Percentiles rank a stretch among this genome's conserved stretches.
Evolutionary conservation across 768 basidiomycete genomes (phyloP).

Genomic region (Boletus pseudo-olivaceus): DNA sequence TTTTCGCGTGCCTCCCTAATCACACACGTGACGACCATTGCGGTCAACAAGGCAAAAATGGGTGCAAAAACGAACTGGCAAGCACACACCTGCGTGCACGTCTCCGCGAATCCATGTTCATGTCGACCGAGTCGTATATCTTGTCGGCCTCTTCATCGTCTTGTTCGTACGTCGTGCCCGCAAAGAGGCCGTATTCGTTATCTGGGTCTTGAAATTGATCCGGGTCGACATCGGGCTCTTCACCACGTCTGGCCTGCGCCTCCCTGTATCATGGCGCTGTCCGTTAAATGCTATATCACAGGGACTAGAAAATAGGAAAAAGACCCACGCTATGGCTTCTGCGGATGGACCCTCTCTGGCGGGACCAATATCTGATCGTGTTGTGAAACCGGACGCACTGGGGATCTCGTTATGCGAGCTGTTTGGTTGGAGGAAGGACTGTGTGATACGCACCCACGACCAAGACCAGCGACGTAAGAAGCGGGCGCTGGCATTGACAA

Average conservation of each 20-base stretch:
- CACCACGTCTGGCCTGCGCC: conserved; percentile 80
- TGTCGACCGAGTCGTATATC: conserved; percentile 91
- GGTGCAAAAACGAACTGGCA: conserved; percentile 39
- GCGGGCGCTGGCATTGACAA: conserved; percentile 92
- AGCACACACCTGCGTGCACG: conserved; percentile 68
- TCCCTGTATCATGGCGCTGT: conserved; percentile 50
- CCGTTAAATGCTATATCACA: not conserved
- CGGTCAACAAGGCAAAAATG: not conserved
- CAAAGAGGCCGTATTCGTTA: conserved; percentile 94
- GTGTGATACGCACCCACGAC: conserved; percentile 70
- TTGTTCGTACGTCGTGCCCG: conserved; percentile 92
- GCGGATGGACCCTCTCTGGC: conserved; percentile 94
- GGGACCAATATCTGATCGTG: conserved; percentile 97
- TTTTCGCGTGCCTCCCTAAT: conserved; percentile 73
- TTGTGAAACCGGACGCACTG: conserved; percentile 96
- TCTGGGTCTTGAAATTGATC: conserved; percentile 97
- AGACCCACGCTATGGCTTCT: conserved; percentile 78
- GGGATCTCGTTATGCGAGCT: not conserved
- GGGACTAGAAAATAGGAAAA: not conserved
- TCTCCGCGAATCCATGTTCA: conserved; percentile 84
- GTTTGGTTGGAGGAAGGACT: no score
- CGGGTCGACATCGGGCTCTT: conserved; percentile 84
- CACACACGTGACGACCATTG: not conserved
- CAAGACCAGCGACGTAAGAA: conserved; percentile 97
- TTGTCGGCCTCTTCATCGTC: conserved; percentile 97